These are phyloP conservation scores for Agrocybe praecox DNA, from an alignment of 768 basidiomycete species.

Conservation along the genomic window DNA sequence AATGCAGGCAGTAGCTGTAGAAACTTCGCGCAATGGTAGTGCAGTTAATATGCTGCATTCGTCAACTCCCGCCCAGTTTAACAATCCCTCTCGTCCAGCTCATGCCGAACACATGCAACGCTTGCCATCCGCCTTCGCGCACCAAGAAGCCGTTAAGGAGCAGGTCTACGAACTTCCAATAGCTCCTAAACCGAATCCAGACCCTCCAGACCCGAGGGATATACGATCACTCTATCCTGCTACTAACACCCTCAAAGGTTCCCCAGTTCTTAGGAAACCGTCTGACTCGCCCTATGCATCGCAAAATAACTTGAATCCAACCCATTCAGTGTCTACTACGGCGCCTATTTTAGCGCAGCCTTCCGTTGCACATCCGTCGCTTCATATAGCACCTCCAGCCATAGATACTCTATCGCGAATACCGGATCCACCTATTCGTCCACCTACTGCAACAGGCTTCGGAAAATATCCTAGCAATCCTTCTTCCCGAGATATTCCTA, in stretches of 20 bases:
- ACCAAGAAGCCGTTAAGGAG: background rate
- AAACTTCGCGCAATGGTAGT: background rate
- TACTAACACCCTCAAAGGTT: background rate
- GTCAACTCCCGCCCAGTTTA: conserved; percentile 2
- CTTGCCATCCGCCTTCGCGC: background rate
- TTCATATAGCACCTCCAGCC: too few species aligned
- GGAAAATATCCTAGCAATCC: too few species aligned
- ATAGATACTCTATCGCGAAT: too few species aligned
- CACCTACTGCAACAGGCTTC: too few species aligned
- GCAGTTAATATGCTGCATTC: conserved; percentile 4
- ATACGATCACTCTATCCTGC: background rate
- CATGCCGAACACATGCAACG: background rate
- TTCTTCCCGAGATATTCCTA: too few species aligned
- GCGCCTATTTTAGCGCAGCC: background rate
- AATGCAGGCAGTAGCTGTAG: background rate
- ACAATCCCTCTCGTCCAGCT: background rate
- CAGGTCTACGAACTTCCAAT: background rate
- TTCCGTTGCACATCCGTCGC: too few species aligned
- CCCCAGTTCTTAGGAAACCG: background rate
- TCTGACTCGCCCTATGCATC: background rate
- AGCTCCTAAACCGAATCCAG: background rate
- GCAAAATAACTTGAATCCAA: background rate
- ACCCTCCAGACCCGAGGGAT: background rate
- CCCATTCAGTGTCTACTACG: background rate
- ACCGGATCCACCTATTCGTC: too few species aligned